Base-by-base conservation (phyloP, 257 asterid species). In the Penstemon barbatus region DNA sequence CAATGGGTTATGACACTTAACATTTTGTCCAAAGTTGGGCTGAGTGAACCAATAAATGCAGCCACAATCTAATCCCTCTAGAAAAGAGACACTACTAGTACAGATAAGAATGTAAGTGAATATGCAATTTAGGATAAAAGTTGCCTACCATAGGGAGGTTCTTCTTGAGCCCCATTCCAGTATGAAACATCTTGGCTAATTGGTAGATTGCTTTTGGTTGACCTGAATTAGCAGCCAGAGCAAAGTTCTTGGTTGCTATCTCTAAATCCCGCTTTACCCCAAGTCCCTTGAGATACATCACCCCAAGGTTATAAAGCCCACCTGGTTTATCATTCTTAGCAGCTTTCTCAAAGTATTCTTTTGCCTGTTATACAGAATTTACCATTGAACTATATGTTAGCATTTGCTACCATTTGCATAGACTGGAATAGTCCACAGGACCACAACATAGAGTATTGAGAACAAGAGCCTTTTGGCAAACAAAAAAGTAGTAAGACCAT, bases 131-230 rank as follows among this genome's bases (percentile, higher is more conserved):
- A 39, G 55, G 4, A 67, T 9, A 12, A 44, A 36, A 59, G 44
- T 38, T 15, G 53, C 74, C 75, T 83, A 90, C 99, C 97, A 86
- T 79, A 40, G 84, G 86, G 54, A 91, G 87, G 77, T 91, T 94
- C 83, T 94, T 91, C 84, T 86, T 87, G 59, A 89, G 95, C 62
- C 95, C 97, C 65, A 91, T 83, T 58, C 99, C 99, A 48, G 90
- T 87, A 45, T 94, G 96, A 75, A 94, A 89, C 99, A 91, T 94
- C 84, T 91, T 94, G 43, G 97, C 99, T 74, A 94, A 78, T 73
- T 94, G 99, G 83, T 94, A 94, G 75, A 84, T 89, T 33, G 99
- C 95, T 83, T 94, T 94, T 63, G 99, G 96, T 76, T 94, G 99
- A 73, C 97, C 97, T 63, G 77, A 80, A 84, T 89, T 88, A 68